Conservation (phyloP, 805 yeast genomes). For the Candida coleopterorum region DNA sequence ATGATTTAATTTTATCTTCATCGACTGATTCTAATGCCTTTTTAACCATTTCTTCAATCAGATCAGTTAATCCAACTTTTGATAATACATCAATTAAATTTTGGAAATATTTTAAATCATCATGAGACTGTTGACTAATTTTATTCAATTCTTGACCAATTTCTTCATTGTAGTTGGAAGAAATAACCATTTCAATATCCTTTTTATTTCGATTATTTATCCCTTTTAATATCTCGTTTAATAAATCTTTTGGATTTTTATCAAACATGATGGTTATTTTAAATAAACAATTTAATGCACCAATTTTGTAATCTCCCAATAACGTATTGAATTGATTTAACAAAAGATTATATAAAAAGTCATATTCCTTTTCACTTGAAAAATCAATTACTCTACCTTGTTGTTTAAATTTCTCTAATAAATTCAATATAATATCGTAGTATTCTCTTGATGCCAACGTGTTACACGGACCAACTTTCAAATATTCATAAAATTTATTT, state of each 20-base stretch:
- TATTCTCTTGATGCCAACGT: conserved; percentile 42
- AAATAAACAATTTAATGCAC: conserved; percentile 5
- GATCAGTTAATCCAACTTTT: conserved; percentile 1
- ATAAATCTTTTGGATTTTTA: background rate
- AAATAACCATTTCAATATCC: background rate
- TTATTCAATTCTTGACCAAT: background rate
- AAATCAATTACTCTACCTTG: conserved; percentile 5
- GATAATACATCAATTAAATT: conserved; percentile 5
- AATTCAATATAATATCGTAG: conserved; percentile 27
- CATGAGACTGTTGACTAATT: background rate
- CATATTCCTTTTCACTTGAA: conserved; percentile 5
- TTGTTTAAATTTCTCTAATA: conserved; percentile 13
- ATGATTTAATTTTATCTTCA: conserved; percentile 9
- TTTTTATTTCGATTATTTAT: conserved; percentile 1
- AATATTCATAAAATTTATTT: conserved; percentile 37
- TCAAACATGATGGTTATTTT: background rate
- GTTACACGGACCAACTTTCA: conserved; percentile 50
- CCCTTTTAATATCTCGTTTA: background rate
- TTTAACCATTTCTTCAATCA: conserved; percentile 8
- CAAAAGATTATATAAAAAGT: conserved; percentile 1
- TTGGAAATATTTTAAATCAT: background rate
- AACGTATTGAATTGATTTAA: conserved; percentile 4
- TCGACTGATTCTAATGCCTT: conserved; percentile 1
- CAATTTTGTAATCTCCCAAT: conserved; percentile 5
- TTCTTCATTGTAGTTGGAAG: background rate